Base-by-base conservation (phyloP, 2,329 filamentous ascomycete species). In the Verticillium albo-atrum region DNA sequence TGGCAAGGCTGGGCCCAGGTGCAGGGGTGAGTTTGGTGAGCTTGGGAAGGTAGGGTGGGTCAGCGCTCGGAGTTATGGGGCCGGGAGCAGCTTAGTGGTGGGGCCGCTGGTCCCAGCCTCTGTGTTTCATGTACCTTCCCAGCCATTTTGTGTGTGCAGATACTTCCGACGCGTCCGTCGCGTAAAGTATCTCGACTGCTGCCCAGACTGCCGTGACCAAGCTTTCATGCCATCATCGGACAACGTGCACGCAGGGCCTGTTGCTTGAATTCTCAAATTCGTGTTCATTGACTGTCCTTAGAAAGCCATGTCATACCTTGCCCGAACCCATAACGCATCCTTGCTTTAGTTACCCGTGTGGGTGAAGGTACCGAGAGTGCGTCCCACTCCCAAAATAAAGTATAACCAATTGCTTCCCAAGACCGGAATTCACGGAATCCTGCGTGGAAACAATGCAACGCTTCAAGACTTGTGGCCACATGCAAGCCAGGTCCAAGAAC, bases 1-100 rank as follows among this genome's bases (percentile, higher is more conserved):
- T 65, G 58, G 67, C 68, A 68, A 71, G 70, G 72, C 71, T 74
- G 72, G 72, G 62, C 50, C 34, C 60, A 54, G 59, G 60, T 52
- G 30, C 30, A 50, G 53, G 58, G 58, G 58, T 51, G 56, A 57
- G 54, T 56, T 54, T 55, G 58, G 58, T 51, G 56, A 57, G 54
- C 54, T 54, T 55, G 32, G 42, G 53, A 6, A 17, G 30, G 34
- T 35, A 51, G 52, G 28, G 52, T 20, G 30, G 52, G 28, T 14
- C 52, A 20, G 27, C 20, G 12, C 25, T 3, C n/a, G 42, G 42
- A n/a, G 3, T 9, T 7, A 3, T 50, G 20, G 42, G 42, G 42
- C 20, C 42, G n/a, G 9, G 9, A 25, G n/a, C 42, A 50, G 42
- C n/a, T 23, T 23, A 10, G 51, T 28, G 28, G 54, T 35, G 58